phyloP scores from a whole-genome alignment of 495 filamentous ascomycete genomes.

The Elasticomyces elasticus region DNA sequence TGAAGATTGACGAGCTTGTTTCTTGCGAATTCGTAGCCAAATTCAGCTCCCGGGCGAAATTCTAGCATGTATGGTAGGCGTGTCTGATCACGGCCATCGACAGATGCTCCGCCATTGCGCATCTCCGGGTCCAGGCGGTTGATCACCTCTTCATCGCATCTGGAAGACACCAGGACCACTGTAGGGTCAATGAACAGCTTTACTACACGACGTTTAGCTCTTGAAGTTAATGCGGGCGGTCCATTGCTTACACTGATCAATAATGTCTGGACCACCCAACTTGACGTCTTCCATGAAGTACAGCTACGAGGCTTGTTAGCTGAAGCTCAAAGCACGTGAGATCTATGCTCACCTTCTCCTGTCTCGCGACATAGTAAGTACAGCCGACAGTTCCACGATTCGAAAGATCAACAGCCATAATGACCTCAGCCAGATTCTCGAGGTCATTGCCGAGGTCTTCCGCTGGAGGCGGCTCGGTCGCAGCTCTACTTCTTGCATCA shows the following conservation, averaged over 20 bases:
- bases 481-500: conserved; percentile 21
- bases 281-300: conserved; percentile 75
- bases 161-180: conserved; percentile 60
- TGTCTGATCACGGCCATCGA: conserved; percentile 31
- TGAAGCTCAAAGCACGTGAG: too few species aligned
- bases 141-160: conserved; percentile 49
- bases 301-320: too few species aligned
- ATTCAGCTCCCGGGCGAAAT: conserved; percentile 64
- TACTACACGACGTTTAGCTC: conserved; percentile 36
- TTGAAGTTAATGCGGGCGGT: not conserved
- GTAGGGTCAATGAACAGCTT: conserved; percentile 72
- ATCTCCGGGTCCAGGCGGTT: conserved; percentile 32
- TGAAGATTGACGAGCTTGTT: conserved; percentile 53
- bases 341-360: too few species aligned
- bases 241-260: conserved; percentile 50
- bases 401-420: conserved; percentile 75
- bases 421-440: conserved; percentile 62
- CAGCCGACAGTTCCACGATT: conserved; percentile 69
- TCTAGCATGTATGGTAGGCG: conserved; percentile 61
- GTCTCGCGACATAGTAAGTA: conserved; percentile 68
- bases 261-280: conserved; percentile 55
- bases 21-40: conserved; percentile 60
- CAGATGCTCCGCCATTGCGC: conserved; percentile 19
- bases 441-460: conserved; percentile 34
- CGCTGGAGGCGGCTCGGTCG: conserved; percentile 8